Evolutionary conservation across 2,329 filamentous ascomycete species (phyloP).

Genomic region (Fusarium vanettenii): DNA sequence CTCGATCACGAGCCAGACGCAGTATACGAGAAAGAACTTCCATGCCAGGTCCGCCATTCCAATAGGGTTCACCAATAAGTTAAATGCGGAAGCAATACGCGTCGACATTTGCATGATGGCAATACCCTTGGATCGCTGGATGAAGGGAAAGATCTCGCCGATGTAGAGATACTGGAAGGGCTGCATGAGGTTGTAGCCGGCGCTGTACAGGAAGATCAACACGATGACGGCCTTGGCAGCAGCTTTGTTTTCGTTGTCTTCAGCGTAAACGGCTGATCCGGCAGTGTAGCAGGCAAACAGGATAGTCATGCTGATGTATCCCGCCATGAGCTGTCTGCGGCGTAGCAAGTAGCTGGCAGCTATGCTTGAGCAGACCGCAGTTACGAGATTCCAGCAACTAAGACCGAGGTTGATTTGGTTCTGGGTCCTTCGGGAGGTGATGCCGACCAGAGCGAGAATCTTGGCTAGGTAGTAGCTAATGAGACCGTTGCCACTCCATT

Average conservation of each 20-base stretch:
- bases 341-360: constrained; percentile 11
- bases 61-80: constrained; percentile 11
- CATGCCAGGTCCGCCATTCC: constrained; percentile 5
- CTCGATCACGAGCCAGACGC: not conserved
- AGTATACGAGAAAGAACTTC: constrained; percentile 18
- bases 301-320: constrained; percentile 24
- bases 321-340: constrained; percentile 42
- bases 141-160: constrained; percentile 40
- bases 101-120: constrained; percentile 7
- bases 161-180: constrained; percentile 25
- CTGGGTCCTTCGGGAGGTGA: constrained; percentile 50
- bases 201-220: constrained; percentile 51
- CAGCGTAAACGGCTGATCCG: not conserved
- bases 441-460: constrained; percentile 50
- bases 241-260: constrained; percentile 21
- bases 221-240: constrained; percentile 44
- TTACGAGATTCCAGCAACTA: constrained; percentile 26
- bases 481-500: constrained; percentile 43
- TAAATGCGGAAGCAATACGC: constrained; percentile 5
- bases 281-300: constrained; percentile 43
- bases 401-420: constrained; percentile 29
- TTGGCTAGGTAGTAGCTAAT: constrained; percentile 52
- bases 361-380: not conserved
- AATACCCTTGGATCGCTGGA: constrained; percentile 15
- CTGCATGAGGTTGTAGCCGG: not conserved